Evolutionary conservation across 768 basidiomycete species (phyloP).

Genomic region (Dendrothele bispora): DNA sequence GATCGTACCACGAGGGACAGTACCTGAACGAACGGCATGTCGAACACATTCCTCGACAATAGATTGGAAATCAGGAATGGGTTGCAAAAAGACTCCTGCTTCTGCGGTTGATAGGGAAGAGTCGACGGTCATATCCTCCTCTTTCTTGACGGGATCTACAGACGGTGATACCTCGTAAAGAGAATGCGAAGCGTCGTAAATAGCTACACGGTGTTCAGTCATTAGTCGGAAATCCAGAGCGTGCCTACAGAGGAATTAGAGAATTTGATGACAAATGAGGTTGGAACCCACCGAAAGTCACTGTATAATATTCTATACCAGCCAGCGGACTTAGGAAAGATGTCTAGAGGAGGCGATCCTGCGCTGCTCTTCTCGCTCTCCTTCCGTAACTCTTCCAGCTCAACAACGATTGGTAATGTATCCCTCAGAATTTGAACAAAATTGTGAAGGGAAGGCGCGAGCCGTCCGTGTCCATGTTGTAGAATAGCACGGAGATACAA

Average conservation of each 20-base stretch:
- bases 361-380: constrained; percentile 29
- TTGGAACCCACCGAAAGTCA: constrained; percentile 53
- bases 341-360: constrained; percentile 46
- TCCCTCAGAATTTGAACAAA: constrained; percentile 71
- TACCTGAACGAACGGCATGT: constrained; percentile 31
- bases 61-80: constrained; percentile 59
- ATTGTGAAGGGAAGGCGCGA: constrained; percentile 63
- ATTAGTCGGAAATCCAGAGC: constrained; percentile 81
- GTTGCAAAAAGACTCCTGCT: constrained; percentile 42
- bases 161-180: constrained; percentile 34
- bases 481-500: constrained; percentile 72
- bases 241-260: constrained; percentile 43
- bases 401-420: constrained; percentile 75
- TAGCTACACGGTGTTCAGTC: constrained; percentile 60
- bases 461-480: constrained; percentile 60
- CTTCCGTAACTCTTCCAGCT: constrained; percentile 57
- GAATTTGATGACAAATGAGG: background rate
- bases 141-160: background rate
- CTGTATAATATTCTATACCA: constrained; percentile 81
- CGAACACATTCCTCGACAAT: constrained; percentile 53
- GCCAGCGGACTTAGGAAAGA: constrained; percentile 76
- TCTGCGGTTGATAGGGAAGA: constrained; percentile 9
- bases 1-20: constrained; percentile 38
- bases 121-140: constrained; percentile 1
- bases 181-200: constrained; percentile 74